Evolutionary conservation across 163 green algal genomes (phyloP).

Genomic region (Volvox carteri): DNA sequence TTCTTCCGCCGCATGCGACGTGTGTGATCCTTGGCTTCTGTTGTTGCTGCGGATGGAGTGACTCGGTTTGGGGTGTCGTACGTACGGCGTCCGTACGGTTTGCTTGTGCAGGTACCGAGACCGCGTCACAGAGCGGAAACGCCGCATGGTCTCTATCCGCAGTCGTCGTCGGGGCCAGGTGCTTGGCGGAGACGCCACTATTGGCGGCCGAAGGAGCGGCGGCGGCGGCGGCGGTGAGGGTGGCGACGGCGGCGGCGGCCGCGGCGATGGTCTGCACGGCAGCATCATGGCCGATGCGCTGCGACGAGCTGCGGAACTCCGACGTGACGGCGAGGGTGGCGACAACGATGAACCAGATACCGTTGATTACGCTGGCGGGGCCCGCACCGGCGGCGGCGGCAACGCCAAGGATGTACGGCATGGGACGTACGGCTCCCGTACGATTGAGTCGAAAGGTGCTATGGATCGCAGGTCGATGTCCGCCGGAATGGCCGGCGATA

Average conservation of each 20-base stretch:
- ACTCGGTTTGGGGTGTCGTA: too few species aligned
- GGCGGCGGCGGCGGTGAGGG: neutral
- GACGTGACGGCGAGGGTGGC: neutral
- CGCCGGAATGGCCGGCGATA: too few species aligned
- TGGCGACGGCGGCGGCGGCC: neutral
- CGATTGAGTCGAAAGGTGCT: neutral
- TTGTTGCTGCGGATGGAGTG: neutral
- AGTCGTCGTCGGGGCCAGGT: neutral
- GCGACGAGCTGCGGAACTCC: slow-evolving; percentile 1
- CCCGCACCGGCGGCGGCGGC: neutral
- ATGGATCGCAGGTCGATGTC: too few species aligned
- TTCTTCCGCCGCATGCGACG: too few species aligned
- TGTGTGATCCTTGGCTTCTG: neutral
- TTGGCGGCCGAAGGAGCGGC: neutral
- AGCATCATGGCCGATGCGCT: slow-evolving; percentile 8
- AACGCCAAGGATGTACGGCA: neutral
- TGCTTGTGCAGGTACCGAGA: slow-evolving; percentile 46
- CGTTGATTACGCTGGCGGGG: too few species aligned
- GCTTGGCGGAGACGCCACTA: neutral
- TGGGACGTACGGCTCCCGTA: neutral
- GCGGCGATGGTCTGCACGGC: neutral
- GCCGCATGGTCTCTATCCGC: slow-evolving; percentile 6
- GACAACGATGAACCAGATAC: neutral
- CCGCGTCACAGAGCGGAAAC: neutral
- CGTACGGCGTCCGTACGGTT: neutral